Evolutionary conservation across 1,139 yeast genomes (phyloP).

Genomic region (Kluyveromyces sp.): DNA sequence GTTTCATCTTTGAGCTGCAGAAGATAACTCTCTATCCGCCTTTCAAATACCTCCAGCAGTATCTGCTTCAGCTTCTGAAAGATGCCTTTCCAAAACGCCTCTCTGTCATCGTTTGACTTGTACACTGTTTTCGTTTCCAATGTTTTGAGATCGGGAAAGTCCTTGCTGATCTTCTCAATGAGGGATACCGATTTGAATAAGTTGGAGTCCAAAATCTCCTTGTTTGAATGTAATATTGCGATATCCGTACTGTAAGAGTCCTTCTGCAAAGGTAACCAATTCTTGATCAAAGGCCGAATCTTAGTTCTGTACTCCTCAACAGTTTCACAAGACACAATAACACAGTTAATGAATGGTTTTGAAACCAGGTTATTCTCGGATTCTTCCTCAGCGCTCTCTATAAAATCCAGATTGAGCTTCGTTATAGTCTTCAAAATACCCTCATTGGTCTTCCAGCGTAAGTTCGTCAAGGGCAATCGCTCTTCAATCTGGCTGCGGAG

Average conservation of each 20-base stretch:
- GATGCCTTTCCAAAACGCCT: conserved; percentile 27
- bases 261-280: conserved; percentile 61
- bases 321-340: conserved; percentile 60
- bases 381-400: conserved; percentile 43
- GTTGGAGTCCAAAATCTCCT: conserved; percentile 28
- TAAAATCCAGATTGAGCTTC: conserved; percentile 48
- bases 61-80: conserved; percentile 19
- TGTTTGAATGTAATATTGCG: conserved; percentile 26
- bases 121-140: conserved; percentile 30
- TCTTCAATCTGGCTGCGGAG: conserved; percentile 46
- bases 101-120: conserved; percentile 26
- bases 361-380: conserved; percentile 16
- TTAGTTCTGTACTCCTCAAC: conserved; percentile 70
- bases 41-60: conserved; percentile 23
- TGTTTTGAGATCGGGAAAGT: conserved; percentile 26
- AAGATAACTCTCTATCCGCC: conserved; percentile 13
- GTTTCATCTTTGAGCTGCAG: conserved; percentile 12
- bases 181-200: conserved; percentile 28
- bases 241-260: conserved; percentile 17
- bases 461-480: conserved; percentile 58
- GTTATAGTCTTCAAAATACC: conserved; percentile 62
- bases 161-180: conserved; percentile 28
- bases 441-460: conserved; percentile 67
- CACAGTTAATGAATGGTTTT: conserved; percentile 56
- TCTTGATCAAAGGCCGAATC: conserved; percentile 72